A percentile compares a stretch with the other conserved stretches of the same genome.
Evolutionary conservation across 2,329 filamentous ascomycete species (phyloP).

Genomic region (Aspergillus ruber): DNA sequence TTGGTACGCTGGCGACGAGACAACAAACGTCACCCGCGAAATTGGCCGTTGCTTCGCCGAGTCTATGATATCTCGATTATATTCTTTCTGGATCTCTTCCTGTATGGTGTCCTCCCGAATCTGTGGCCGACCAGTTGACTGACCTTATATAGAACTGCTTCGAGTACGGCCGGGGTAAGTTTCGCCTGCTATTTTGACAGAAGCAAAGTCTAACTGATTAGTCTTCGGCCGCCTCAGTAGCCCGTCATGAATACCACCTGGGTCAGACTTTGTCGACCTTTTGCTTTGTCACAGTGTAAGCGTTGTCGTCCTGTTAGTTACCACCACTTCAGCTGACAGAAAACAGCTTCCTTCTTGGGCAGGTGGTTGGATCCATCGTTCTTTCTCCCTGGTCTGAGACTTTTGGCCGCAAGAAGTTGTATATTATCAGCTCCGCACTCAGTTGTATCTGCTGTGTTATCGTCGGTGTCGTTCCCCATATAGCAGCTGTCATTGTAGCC

Average conservation of each 20-base stretch:
- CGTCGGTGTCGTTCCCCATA: conserved; percentile 30
- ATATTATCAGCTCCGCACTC: conserved; percentile 23
- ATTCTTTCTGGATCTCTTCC: conserved; percentile 27
- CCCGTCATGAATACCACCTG: conserved; percentile 20
- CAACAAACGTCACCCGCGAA: conserved; percentile 26
- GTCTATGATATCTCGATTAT: conserved; percentile 22
- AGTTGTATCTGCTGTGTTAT: conserved; percentile 31
- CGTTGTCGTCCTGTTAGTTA: not conserved
- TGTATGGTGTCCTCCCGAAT: conserved; percentile 14
- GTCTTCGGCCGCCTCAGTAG: conserved; percentile 24
- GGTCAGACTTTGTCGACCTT: conserved; percentile 22
- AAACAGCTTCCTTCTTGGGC: conserved; percentile 29
- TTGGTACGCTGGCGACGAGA: conserved; percentile 25
- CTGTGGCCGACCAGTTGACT: not conserved
- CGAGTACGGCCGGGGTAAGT: conserved; percentile 31
- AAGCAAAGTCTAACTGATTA: conserved; percentile 3
- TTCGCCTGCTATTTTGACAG: not conserved
- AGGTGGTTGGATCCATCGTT: conserved; percentile 27
- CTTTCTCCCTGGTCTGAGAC: conserved; percentile 33
- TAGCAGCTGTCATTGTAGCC: conserved; percentile 35
- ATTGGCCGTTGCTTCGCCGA: conserved; percentile 24
- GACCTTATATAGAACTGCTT: conserved; percentile 21
- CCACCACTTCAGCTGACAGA: not conserved
- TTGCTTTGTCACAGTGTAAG: conserved; percentile 24
- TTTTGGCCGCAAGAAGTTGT: conserved; percentile 33